phyloP scores from a whole-genome alignment of 1,139 yeast genomes.

The Saccharomyces hybrid region DNA sequence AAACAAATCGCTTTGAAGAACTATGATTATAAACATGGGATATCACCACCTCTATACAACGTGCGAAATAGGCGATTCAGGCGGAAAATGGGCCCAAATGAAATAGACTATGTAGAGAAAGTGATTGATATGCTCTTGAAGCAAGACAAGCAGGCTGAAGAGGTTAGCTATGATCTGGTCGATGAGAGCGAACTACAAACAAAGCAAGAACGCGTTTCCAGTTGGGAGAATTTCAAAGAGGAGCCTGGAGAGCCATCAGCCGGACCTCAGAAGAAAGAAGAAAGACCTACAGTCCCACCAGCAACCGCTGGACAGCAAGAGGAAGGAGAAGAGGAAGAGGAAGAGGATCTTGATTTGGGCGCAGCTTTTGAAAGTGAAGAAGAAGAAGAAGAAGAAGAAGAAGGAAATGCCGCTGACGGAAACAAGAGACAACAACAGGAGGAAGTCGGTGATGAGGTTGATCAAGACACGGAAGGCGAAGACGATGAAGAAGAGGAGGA shows the following conservation, averaged over 20 bases:
- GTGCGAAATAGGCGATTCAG: conserved; percentile 49
- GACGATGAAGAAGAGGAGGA: conserved; percentile 32
- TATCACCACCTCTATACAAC: conserved; percentile 67
- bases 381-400: conserved; percentile 27
- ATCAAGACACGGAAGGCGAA: conserved; percentile 35
- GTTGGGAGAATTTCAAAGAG: conserved; percentile 9
- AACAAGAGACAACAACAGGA: conserved; percentile 13
- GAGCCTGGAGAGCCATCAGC: conserved; percentile 4
- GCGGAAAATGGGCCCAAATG: conserved; percentile 43
- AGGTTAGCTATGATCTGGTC: conserved; percentile 67
- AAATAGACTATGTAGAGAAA: conserved; percentile 62
- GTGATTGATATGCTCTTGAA: conserved; percentile 70
- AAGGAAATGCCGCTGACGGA: conserved; percentile 19
- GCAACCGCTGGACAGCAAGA: conserved; percentile 12
- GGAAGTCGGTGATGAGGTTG: conserved; percentile 26
- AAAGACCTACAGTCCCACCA: neutral
- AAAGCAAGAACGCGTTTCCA: conserved; percentile 3
- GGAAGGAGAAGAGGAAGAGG: conserved; percentile 29
- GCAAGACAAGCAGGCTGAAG: conserved; percentile 79
- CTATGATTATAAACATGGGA: conserved; percentile 62
- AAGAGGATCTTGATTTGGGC: conserved; percentile 35
- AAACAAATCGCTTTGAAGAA: conserved; percentile 39
- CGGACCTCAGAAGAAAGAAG: conserved; percentile 6
- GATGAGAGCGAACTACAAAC: conserved; percentile 36
- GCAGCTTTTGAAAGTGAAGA: conserved; percentile 35